Percentiles rank a stretch among this genome's conserved stretches.
Conservation (phyloP, 176 grass and related monocot species). For the Eremochloa ophiuroides region DNA sequence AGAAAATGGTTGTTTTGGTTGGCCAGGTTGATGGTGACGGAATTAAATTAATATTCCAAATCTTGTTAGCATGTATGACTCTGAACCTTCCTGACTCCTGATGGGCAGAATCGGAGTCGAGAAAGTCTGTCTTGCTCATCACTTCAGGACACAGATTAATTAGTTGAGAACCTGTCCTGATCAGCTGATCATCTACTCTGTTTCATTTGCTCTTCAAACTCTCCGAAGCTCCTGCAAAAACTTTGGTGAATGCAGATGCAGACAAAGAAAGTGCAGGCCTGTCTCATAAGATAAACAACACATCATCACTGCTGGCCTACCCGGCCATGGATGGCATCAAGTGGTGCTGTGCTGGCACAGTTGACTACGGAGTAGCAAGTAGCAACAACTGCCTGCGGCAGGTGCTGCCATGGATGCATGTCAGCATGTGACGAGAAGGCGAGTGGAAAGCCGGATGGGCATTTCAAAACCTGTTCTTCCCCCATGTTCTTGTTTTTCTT, state of each 20-base stretch:
- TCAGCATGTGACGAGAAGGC: constrained; percentile 37
- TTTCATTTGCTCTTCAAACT: background rate
- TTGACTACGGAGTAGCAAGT: too few relatives aligned
- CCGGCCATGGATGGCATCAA: constrained; percentile 1
- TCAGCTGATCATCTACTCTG: background rate
- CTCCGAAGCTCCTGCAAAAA: background rate
- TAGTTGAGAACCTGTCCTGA: background rate
- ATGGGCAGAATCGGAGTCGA: background rate
- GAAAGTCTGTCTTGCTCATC: background rate
- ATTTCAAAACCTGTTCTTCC: constrained; percentile 10
- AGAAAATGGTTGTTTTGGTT: background rate
- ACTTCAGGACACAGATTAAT: background rate
- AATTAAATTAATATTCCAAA: background rate
- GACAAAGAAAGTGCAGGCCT: constrained; percentile 3
- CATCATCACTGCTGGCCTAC: background rate
- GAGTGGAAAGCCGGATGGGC: constrained; percentile 16
- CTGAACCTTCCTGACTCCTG: background rate
- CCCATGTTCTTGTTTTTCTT: background rate
- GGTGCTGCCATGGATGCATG: background rate
- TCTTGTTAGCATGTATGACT: background rate
- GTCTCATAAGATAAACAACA: background rate
- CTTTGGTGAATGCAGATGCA: background rate
- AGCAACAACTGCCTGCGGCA: constrained; percentile 8
- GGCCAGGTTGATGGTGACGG: background rate
- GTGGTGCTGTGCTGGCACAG: constrained; percentile 1